phyloP scores from a whole-genome alignment of 495 filamentous ascomycete genomes.

The Neohortaea acidophila region DNA sequence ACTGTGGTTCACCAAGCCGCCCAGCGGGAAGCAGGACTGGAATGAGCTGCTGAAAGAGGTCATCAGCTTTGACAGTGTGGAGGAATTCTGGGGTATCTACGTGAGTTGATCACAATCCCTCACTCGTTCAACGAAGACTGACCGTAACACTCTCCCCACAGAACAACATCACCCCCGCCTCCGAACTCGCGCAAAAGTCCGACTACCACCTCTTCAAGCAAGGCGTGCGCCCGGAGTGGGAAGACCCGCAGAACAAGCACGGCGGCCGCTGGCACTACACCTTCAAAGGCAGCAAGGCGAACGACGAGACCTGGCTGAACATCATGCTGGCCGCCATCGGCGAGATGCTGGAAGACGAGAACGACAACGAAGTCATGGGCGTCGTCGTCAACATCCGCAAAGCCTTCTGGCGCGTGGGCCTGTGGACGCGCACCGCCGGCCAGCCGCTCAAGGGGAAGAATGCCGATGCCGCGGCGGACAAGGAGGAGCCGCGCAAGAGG shows the following conservation, averaged over 20 bases:
- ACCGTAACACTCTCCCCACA: slow-evolving; percentile 24
- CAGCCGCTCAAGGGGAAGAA: slow-evolving; percentile 52
- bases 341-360: slow-evolving; percentile 87
- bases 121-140: not conserved
- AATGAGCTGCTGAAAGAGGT: slow-evolving; percentile 95
- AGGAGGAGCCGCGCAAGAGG: slow-evolving; percentile 68
- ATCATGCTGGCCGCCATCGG: slow-evolving; percentile 93
- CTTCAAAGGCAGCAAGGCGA: slow-evolving; percentile 87
- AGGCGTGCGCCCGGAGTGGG: slow-evolving; percentile 94
- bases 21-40: slow-evolving; percentile 98
- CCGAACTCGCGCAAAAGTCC: slow-evolving; percentile 88
- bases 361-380: slow-evolving; percentile 92
- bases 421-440: slow-evolving; percentile 85
- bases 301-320: slow-evolving; percentile 94
- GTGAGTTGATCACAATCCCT: slow-evolving; percentile 39
- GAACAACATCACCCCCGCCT: slow-evolving; percentile 97
- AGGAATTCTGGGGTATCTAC: slow-evolving; percentile 99
- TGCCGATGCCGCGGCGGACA: slow-evolving; percentile 7
- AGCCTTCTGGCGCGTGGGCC: slow-evolving; percentile 87
- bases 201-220: slow-evolving; percentile 99
- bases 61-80: slow-evolving; percentile 93
- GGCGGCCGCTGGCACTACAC: slow-evolving; percentile 96
- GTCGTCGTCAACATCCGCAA: slow-evolving; percentile 98
- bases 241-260: slow-evolving; percentile 95
- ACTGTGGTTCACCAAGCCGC: slow-evolving; percentile 97